These are phyloP conservation scores for Monilinia vaccinii-corymbosi DNA, from an alignment of 2,329 filamentous ascomycete genomes.

Conservation along the genomic window DNA sequence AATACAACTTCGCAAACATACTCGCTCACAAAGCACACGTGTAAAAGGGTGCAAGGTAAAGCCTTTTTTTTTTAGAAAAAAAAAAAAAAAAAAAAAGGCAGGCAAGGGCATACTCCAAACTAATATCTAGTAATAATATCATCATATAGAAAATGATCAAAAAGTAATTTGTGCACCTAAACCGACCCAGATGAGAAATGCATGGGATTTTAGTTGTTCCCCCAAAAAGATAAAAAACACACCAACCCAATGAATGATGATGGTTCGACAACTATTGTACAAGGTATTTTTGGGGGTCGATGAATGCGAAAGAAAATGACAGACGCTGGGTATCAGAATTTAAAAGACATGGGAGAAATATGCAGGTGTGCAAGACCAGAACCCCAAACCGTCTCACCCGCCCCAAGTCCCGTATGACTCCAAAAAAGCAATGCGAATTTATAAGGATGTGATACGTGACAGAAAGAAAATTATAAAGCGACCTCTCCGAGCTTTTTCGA, in stretches of 20 bases:
- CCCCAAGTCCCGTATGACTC: conserved; percentile 1
- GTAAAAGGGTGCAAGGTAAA: background rate
- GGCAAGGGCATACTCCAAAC: background rate
- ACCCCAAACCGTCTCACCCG: background rate
- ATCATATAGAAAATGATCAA: background rate
- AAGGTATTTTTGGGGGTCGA: conserved; percentile 2
- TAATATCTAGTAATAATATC: background rate
- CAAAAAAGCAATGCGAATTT: conserved; percentile 4
- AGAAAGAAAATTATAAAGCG: background rate
- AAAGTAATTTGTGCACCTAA: background rate
- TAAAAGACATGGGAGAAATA: background rate
- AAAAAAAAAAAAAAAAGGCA: background rate
- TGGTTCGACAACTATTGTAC: conserved; percentile 4
- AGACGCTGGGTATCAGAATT: conserved; percentile 10
- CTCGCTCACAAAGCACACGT: background rate
- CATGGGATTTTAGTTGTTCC: background rate
- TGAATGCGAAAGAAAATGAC: conserved; percentile 3
- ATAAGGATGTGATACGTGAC: background rate
- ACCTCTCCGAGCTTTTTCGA: background rate
- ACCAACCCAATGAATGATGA: background rate
- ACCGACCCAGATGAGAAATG: background rate
- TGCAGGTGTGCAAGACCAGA: conserved; percentile 6
- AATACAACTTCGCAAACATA: background rate
- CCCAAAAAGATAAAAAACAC: background rate
- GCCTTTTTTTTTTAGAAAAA: no score